Evolutionary conservation across 169 alveolate species (phyloP).

Genomic region (Plasmodium knowlesi): DNA sequence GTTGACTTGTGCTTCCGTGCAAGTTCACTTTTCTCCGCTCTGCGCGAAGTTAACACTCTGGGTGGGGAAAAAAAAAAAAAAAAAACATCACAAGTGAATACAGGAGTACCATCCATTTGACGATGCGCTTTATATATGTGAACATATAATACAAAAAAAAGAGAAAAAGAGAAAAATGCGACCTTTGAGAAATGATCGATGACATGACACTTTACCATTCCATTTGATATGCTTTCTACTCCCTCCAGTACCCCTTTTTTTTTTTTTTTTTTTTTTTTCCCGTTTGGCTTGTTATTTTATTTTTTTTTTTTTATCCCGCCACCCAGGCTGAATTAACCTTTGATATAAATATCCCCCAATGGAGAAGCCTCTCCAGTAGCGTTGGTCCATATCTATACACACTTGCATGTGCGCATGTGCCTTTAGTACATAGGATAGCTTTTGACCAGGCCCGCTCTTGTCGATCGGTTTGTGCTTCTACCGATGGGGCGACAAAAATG

Average conservation of each 20-base stretch:
- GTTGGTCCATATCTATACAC: slow-evolving; percentile 1
- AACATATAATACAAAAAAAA: neutral
- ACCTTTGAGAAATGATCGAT: neutral
- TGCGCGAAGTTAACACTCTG: neutral
- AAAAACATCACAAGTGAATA: neutral
- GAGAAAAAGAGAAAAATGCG: neutral
- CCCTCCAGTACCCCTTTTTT: neutral
- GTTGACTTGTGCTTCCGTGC: neutral
- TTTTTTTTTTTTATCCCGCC: neutral
- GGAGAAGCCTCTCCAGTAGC: neutral
- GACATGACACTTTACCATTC: neutral
- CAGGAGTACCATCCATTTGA: neutral
- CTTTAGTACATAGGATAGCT: neutral
- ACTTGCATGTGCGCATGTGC: neutral
- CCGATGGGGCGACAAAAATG: neutral
- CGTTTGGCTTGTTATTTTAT: neutral
- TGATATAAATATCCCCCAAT: neutral
- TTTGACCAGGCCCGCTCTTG: neutral
- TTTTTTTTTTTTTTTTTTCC: neutral
- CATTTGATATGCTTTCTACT: neutral
- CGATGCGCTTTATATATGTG: neutral
- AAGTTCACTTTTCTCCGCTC: too few species aligned
- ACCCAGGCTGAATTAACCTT: neutral
- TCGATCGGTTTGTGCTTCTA: neutral
- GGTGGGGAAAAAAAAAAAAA: neutral